Evolutionary conservation across 2,329 filamentous ascomycete genomes (phyloP), one percentile per base, ranked within the genome.

Genomic region (Bertia moriformis): DNA sequence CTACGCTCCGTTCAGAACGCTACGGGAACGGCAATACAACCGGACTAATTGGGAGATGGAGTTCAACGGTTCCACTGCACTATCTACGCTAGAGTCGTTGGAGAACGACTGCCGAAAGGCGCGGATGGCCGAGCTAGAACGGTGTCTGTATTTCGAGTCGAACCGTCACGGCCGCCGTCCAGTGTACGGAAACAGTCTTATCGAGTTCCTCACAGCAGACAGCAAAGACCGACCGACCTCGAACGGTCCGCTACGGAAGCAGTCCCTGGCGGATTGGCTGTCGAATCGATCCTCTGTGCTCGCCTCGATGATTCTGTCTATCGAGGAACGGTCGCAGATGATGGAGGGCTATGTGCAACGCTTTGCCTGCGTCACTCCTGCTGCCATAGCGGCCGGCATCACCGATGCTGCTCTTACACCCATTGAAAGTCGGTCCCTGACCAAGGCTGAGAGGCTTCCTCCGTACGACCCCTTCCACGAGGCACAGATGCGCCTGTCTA

Each of bases 381-480:
- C 62, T 30, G 73, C 73, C 2, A 62, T 76, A 1, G 61, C 72
- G 36, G 65, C 65, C 0, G 72, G 85, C 40, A 63, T 66, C 12
- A 68, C 73, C 3, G 57, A 62, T 10, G 69, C 75, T 40, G 63
- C 78, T 36, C 66, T 66, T 43, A 60, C 78, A 39, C 73, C 77
- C 3, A 65, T 65, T 12, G 73, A 65, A 5, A 65, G 67, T 35
- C 68, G 62, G 43, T 72, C 62, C 57, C 69, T 65, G 30, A 73
- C 63, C 35, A 79, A 66, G 49, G 65, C 68, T 51, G 71, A 71
- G 5, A 68, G 69, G 45, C 65, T 70, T 47, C 53, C 69, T 7
- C 66, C 71, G 0, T 58, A 67, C 1, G 89, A 98, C 52, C 86
- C 88, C 1, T 95, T 91, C 69, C 91, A 98, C 48, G 86, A 94